Evolutionary conservation across 192 early-diverging fungal genomes (phyloP).

Genomic region (Cladochytrium replicatum): DNA sequence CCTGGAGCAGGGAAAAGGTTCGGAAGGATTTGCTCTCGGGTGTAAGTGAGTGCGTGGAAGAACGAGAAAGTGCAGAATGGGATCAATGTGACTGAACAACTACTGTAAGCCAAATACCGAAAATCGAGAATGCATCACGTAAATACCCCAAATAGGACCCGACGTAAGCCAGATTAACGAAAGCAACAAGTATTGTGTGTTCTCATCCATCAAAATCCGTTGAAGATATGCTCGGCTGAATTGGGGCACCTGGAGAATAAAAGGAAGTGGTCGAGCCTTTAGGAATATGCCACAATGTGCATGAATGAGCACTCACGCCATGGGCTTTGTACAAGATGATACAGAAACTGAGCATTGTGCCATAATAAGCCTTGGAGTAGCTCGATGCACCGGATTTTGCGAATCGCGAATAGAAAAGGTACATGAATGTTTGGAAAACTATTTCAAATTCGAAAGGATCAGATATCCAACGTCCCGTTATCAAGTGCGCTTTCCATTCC

Average conservation of each 20-base stretch:
- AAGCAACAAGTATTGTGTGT: constrained; percentile 62
- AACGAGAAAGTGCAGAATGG: constrained; percentile 65
- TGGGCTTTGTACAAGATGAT: constrained; percentile 71
- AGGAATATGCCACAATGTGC: too few relatives aligned
- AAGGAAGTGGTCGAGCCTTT: constrained; percentile 7
- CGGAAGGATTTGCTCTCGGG: constrained; percentile 55
- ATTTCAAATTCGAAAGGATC: constrained; percentile 6
- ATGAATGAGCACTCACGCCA: constrained; percentile 44
- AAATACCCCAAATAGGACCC: constrained; percentile 60
- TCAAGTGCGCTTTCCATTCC: not conserved
- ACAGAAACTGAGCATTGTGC: constrained; percentile 58
- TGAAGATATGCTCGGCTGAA: constrained; percentile 47
- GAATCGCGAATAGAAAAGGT: constrained; percentile 7
- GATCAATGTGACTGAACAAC: constrained; percentile 52
- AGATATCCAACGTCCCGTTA: not conserved
- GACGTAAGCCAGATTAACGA: constrained; percentile 58
- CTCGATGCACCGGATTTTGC: constrained; percentile 10
- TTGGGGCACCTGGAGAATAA: constrained; percentile 42
- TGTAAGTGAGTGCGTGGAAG: constrained; percentile 64
- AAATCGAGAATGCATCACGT: too few relatives aligned
- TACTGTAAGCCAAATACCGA: constrained; percentile 5
- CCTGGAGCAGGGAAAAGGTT: constrained; percentile 45
- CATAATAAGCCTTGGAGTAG: constrained; percentile 56
- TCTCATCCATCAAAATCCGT: constrained; percentile 61
- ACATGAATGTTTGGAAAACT: constrained; percentile 23